Evolutionary conservation across 192 early-diverging fungal genomes (phyloP), one percentile per base, ranked within the genome.

Genomic region (Neocallimastix lanati): DNA sequence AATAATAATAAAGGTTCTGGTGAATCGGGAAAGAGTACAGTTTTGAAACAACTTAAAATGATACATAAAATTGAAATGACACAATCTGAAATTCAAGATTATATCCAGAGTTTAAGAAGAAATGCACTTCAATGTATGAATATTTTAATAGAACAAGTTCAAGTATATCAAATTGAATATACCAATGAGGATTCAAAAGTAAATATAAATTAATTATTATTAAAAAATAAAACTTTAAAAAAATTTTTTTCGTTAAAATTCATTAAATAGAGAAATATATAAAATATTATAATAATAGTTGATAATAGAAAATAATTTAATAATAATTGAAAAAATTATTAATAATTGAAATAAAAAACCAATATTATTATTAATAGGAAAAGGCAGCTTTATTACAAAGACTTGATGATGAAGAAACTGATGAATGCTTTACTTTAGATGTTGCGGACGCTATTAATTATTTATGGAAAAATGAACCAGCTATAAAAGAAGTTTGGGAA

Each of bases 41-140:
- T 79, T 12, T 33, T 79, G 12, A 79, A 79, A 21, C 78, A 79
- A 79, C 40, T 79, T 29, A 79, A 79, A 7, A 40, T 79, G 29
- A 79, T 79, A 29, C 28, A 79, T 76, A 79, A 79, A 13, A 79
- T 79, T 25, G 28, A 27, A 18, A 79, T 79, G 78, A 79, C 78
- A 28, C 29, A 40, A 76, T 29, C 40, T 29, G 78, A 79, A 76
- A 79, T 79, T 36, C 36, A 33, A 12, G 78, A 79, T 76, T 76
- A 76, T 79, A 36, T 76, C 15, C 28, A 33, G 21, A 35, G 29
- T 29, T 36, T 79, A 76, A 40, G 78, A 29, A 29, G 33, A 33
- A 79, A 79, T 36, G 78, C 29, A 12, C 29, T 79, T 76, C 40
- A 79, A 76, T 79, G 78, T 76, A 79, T 79, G 29, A n/a, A 29